Evolutionary conservation across 306 rosid genomes (phyloP).

Genomic region (Quillaja saponaria): DNA sequence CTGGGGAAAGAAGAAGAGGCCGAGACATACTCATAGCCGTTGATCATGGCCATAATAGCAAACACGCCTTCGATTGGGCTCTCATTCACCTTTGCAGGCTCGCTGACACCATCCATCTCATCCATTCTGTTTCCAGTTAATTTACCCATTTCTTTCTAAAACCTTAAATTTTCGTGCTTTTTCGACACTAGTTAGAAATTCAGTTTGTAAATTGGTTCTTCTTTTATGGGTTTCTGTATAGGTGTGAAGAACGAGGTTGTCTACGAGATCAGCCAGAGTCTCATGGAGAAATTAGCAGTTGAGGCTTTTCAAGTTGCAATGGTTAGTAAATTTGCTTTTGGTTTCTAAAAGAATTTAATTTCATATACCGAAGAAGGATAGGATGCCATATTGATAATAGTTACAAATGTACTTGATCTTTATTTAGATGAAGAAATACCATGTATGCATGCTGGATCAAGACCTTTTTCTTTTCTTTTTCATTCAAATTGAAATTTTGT

Average conservation of each 20-base stretch:
- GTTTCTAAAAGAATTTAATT: no score
- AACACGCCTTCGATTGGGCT: slow-evolving; percentile 91
- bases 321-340: slow-evolving; percentile 43
- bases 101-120: slow-evolving; percentile 80
- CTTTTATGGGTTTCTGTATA: no score
- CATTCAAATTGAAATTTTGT: not conserved
- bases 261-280: slow-evolving; percentile 51
- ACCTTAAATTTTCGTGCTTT: not conserved
- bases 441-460: no score
- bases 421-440: no score
- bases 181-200: no score
- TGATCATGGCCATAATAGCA: slow-evolving; percentile 81
- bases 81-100: slow-evolving; percentile 70
- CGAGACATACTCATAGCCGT: slow-evolving; percentile 69
- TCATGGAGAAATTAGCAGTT: slow-evolving; percentile 80
- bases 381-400: no score
- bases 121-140: slow-evolving; percentile 79
- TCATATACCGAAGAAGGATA: no score
- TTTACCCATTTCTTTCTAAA: not conserved
- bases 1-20: slow-evolving; percentile 69
- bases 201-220: no score
- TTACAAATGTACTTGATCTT: no score
- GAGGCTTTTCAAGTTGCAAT: slow-evolving; percentile 68
- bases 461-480: no score
- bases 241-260: slow-evolving; percentile 64